Conservation (phyloP, 345 rosid genomes). For the Aurinia saxatilis region DNA sequence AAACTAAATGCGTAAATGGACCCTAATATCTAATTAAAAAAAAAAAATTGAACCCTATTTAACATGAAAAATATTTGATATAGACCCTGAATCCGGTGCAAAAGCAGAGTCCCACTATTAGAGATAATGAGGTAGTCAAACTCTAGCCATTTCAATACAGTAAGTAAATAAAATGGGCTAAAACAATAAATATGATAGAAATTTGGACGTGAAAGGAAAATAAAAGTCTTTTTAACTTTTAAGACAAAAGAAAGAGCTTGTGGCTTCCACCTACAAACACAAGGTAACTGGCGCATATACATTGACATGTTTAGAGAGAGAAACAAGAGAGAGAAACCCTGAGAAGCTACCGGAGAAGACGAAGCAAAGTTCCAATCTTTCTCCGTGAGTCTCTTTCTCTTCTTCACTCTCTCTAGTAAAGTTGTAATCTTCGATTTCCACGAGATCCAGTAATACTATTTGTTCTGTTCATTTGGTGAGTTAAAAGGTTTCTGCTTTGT, state of each 20-base stretch:
- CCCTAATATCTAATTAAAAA: too few species aligned
- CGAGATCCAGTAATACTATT: neutral
- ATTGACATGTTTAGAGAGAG: neutral
- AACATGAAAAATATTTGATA: too few species aligned
- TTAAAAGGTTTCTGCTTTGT: neutral
- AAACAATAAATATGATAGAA: neutral
- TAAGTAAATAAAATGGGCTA: neutral
- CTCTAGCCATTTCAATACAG: neutral
- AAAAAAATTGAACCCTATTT: too few species aligned
- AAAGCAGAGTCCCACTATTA: too few species aligned
- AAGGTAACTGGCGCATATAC: neutral
- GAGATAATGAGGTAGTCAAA: too few species aligned
- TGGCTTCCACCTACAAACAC: constrained; percentile 9
- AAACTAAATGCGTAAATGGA: too few species aligned
- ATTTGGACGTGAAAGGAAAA: constrained; percentile 12
- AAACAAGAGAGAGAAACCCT: neutral
- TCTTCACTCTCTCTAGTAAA: neutral
- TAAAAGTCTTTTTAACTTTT: neutral
- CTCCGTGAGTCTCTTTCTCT: constrained; percentile 1
- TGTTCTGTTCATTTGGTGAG: too few species aligned
- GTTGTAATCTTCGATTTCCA: neutral
- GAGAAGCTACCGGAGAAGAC: constrained; percentile 26
- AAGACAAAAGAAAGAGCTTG: neutral
- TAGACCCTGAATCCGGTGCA: too few species aligned
- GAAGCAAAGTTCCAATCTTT: constrained; percentile 4